Base-by-base conservation (phyloP, 2,329 filamentous ascomycete genomes). In the Geoglossum cookeanum region DNA sequence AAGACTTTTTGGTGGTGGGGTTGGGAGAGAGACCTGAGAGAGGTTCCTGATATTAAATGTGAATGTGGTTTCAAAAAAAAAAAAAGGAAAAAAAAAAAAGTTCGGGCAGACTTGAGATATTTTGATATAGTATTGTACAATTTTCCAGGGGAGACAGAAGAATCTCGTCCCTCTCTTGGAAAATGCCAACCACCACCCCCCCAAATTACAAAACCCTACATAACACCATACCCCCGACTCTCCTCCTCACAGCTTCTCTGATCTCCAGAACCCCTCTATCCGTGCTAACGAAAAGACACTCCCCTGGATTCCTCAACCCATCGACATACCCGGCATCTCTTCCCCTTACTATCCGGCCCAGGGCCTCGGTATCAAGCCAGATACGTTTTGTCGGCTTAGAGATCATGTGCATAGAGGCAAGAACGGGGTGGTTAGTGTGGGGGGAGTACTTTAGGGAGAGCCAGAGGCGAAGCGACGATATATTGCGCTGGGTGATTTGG, bases 231-330 rank as follows among this genome's bases (percentile, higher is more conserved):
- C 90, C 90, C n/a, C 90, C 90, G 22, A 88, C 73, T 71, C 81
- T 85, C 73, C 80, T 82, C 68, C 85, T 83, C 58, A 94, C 75
- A 59, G 87, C 91, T 70, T 95, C 88, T 63, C 90, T 76, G 30
- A 81, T 76, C 74, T 96, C 90, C 65, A 95, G 67, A 8, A 94
- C 77, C 1, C 90, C 90, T 61, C 75, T 71, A 65, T 88, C 83
- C 17, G 89, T 95, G 13, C 76, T 80, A 55, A 96, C 66, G 65
- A 90, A 91, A 67, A 96, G 71, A 67, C 81, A 84, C 75, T 96
- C 90, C 58, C 90, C 90, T 13, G 92, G 73, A 60, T 78, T 77
- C 61, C 76, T 83, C 63, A 95, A 67, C 0, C 88, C 87, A 65
- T 82, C 79, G 32, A 94, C 77, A 60, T 82, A 81, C 13, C 77